Conservation (phyloP, 176 grass and related monocot species). For the Raddia distichophylla region DNA sequence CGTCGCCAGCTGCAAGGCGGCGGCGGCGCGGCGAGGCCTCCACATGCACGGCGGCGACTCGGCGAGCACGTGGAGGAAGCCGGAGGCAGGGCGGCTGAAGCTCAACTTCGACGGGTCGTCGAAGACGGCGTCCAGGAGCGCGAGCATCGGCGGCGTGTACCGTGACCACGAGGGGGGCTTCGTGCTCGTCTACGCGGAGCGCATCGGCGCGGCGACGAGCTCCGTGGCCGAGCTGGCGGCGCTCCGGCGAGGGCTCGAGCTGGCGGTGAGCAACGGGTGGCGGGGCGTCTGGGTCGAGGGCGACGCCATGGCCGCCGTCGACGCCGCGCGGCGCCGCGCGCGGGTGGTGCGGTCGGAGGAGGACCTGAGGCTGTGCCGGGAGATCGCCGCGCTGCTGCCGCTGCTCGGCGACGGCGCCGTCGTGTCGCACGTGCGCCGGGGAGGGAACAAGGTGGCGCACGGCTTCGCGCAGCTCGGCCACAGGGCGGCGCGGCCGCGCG, state of each 20-base stretch:
- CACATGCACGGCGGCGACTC: not conserved
- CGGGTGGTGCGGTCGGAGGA: slow-evolving; percentile 19
- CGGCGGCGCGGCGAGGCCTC: not conserved
- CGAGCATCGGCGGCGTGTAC: slow-evolving; percentile 84
- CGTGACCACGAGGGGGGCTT: slow-evolving; percentile 74
- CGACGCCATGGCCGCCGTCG: slow-evolving; percentile 38
- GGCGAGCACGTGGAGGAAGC: slow-evolving; percentile 54
- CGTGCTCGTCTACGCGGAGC: slow-evolving; percentile 74
- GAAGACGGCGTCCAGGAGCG: slow-evolving; percentile 42
- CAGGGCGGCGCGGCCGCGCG: not conserved
- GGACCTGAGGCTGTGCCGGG: slow-evolving; percentile 37
- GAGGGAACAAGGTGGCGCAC: slow-evolving; percentile 70
- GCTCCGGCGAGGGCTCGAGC: slow-evolving; percentile 58
- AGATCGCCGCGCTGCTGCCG: slow-evolving; percentile 47
- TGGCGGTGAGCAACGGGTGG: slow-evolving; percentile 63
- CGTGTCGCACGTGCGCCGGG: slow-evolving; percentile 53
- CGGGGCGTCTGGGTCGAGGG: slow-evolving; percentile 56
- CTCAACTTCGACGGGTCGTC: slow-evolving; percentile 91
- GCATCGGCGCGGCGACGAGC: slow-evolving; percentile 60
- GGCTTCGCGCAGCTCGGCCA: slow-evolving; percentile 59
- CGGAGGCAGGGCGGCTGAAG: slow-evolving; percentile 63
- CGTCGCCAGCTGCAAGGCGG: not conserved
- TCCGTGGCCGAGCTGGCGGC: slow-evolving; percentile 64
- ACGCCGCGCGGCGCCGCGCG: slow-evolving; percentile 22
- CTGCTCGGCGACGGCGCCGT: slow-evolving; percentile 38